A percentile compares a stretch with the other conserved stretches of the same genome.
These are phyloP conservation scores for Gracilaria vermiculophylla DNA, from an alignment of 23 red algal genomes.

Conservation along the genomic window DNA sequence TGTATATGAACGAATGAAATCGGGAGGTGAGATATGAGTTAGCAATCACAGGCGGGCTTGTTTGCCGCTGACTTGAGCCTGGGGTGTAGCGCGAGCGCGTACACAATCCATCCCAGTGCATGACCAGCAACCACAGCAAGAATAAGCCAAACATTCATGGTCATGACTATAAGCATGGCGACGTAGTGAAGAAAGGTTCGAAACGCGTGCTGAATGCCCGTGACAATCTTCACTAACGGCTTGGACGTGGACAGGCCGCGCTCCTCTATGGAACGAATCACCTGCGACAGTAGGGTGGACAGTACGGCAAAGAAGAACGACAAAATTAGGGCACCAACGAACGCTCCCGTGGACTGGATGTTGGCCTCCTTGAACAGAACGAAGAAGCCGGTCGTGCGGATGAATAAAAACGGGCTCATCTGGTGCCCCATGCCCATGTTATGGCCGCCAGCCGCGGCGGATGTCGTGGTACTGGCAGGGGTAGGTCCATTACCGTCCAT, in stretches of 20 bases:
- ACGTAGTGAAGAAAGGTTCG: constrained; percentile 63
- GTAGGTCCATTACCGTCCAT: no score
- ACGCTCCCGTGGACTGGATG: constrained; percentile 60
- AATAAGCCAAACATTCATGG: constrained; percentile 81
- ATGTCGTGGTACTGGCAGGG: neutral
- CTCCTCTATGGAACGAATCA: neutral
- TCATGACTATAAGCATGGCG: constrained; percentile 87
- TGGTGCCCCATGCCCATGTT: neutral
- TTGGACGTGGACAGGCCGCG: neutral
- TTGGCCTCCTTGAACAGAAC: constrained; percentile 59
- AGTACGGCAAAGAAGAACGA: constrained; percentile 47
- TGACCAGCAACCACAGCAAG: constrained; percentile 73
- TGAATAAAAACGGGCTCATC: constrained; percentile 69
- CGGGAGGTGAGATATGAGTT: neutral
- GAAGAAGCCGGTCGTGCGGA: constrained; percentile 26
- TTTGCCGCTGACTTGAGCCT: neutral
- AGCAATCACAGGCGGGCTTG: constrained; percentile 14
- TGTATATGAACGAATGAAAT: no score
- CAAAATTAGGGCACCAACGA: constrained; percentile 46
- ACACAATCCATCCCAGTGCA: constrained; percentile 54
- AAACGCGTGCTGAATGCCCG: constrained; percentile 3
- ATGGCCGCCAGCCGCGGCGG: neutral
- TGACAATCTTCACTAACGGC: neutral
- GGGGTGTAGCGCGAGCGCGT: neutral
- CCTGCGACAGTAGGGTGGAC: constrained; percentile 28